Percentiles rank a stretch among this genome's conserved stretches.
phyloP scores from a whole-genome alignment of 305 asterid species.

The Salvia sclarea region DNA sequence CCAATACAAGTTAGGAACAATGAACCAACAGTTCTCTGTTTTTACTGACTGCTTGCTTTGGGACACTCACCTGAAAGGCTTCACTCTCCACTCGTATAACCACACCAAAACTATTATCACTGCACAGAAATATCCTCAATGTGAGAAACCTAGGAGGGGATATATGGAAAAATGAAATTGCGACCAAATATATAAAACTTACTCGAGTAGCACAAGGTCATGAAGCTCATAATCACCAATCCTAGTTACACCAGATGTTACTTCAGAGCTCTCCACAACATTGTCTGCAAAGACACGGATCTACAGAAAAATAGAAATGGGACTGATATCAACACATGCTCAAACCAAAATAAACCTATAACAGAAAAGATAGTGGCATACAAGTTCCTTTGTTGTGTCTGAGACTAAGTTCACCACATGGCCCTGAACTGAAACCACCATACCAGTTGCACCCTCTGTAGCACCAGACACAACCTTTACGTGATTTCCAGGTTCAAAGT shows the following conservation, averaged over 20 bases:
- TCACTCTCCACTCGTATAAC: conserved; percentile 96
- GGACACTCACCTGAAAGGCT: conserved; percentile 77
- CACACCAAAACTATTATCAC: conserved; percentile 92
- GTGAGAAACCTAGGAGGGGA: conserved; percentile 1
- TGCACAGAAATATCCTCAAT: conserved; percentile 40
- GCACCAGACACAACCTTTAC: conserved; percentile 93
- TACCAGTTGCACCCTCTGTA: conserved; percentile 93
- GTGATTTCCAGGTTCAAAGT: conserved; percentile 93
- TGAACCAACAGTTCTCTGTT: conserved; percentile 18
- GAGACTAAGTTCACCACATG: conserved; percentile 94
- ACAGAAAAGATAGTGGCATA: conserved; percentile 38
- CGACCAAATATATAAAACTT: conserved; percentile 29
- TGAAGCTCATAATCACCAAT: conserved; percentile 95
- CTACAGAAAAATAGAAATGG: conserved; percentile 39
- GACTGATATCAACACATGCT: conserved; percentile 25
- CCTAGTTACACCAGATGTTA: conserved; percentile 81
- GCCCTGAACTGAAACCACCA: conserved; percentile 96
- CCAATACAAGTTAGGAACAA: conserved; percentile 32
- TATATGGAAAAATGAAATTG: background rate
- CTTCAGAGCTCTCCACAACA: conserved; percentile 97
- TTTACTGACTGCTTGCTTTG: background rate
- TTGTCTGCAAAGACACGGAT: conserved; percentile 90
- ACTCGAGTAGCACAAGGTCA: conserved; percentile 94
- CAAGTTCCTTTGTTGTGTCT: conserved; percentile 94
- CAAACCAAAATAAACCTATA: conserved; percentile 4